Percentiles rank a stretch among this genome's conserved stretches.
phyloP scores from a whole-genome alignment of 192 early-diverging fungal species.

The Linnemannia elongata region DNA sequence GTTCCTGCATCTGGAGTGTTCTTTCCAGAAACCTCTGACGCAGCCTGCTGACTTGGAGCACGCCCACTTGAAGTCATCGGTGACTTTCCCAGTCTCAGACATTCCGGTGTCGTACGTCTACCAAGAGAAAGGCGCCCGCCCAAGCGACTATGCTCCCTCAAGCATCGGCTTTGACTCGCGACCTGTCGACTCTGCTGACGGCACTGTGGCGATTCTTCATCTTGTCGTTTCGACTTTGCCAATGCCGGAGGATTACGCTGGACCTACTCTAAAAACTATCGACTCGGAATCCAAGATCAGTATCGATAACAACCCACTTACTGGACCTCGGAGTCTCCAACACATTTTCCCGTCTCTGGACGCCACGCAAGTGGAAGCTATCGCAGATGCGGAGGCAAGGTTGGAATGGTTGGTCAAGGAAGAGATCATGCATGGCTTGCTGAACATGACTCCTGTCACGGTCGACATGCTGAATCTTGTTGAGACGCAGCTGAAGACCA shows the following conservation, averaged over 20 bases:
- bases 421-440: conserved; percentile 79
- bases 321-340: conserved; percentile 29
- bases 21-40: conserved; percentile 65
- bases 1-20: conserved; percentile 77
- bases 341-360: conserved; percentile 49
- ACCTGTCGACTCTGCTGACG: conserved; percentile 77
- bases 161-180: conserved; percentile 71
- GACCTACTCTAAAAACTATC: conserved; percentile 49
- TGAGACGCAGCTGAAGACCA: conserved; percentile 66
- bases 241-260: conserved; percentile 49
- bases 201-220: conserved; percentile 76
- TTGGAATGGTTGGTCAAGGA: conserved; percentile 78
- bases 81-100: conserved; percentile 66
- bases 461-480: conserved; percentile 62
- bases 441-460: conserved; percentile 70
- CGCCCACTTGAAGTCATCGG: conserved; percentile 27
- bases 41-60: conserved; percentile 57
- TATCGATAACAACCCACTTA: conserved; percentile 27
- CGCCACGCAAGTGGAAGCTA: conserved; percentile 68
- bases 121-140: conserved; percentile 35
- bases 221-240: conserved; percentile 77
- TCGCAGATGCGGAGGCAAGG: conserved; percentile 67
- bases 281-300: conserved; percentile 49
- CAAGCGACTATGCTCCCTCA: conserved; percentile 70
- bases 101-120: conserved; percentile 76